Evolutionary conservation across 208 protist genomes (phyloP).

Genomic region (Dictyostelium gargantuum): DNA sequence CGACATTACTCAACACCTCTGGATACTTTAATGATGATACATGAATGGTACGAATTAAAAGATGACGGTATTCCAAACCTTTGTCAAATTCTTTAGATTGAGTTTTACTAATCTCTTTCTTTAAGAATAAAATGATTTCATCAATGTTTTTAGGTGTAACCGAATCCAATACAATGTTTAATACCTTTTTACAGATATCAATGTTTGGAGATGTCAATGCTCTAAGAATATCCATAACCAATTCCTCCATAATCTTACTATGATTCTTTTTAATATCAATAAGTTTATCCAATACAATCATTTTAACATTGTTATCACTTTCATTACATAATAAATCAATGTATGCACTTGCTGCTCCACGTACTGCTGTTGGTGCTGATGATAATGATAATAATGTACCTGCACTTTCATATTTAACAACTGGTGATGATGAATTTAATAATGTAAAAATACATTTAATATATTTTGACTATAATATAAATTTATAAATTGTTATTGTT

Average conservation of each 20-base stretch:
- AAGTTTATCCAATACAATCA: conserved; percentile 97
- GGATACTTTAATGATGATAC: conserved; percentile 45
- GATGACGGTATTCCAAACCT: conserved; percentile 88
- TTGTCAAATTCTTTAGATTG: conserved; percentile 75
- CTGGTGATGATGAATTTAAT: conserved; percentile 91
- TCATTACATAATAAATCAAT: conserved; percentile 93
- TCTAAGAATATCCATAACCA: conserved; percentile 95
- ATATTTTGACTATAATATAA: conserved; percentile 88
- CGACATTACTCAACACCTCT: conserved; percentile 77
- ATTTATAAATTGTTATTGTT: background rate
- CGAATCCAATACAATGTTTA: conserved; percentile 93
- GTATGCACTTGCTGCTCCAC: conserved; percentile 91
- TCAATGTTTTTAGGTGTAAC: conserved; percentile 92
- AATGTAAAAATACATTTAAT: conserved; percentile 95
- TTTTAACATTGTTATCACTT: conserved; percentile 98
- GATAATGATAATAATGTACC: conserved; percentile 94
- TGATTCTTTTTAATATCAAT: conserved; percentile 89
- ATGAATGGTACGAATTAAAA: conserved; percentile 94
- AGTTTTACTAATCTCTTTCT: conserved; percentile 93
- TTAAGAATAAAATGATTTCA: conserved; percentile 92
- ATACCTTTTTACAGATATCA: conserved; percentile 94
- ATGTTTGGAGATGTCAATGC: conserved; percentile 89
- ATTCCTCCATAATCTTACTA: conserved; percentile 91
- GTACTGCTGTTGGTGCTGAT: conserved; percentile 94
- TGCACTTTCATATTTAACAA: conserved; percentile 96